A percentile compares a stretch with the other conserved stretches of the same genome.
phyloP scores from a whole-genome alignment of 2,329 filamentous ascomycete genomes.

The Chaetomium globosum region DNA sequence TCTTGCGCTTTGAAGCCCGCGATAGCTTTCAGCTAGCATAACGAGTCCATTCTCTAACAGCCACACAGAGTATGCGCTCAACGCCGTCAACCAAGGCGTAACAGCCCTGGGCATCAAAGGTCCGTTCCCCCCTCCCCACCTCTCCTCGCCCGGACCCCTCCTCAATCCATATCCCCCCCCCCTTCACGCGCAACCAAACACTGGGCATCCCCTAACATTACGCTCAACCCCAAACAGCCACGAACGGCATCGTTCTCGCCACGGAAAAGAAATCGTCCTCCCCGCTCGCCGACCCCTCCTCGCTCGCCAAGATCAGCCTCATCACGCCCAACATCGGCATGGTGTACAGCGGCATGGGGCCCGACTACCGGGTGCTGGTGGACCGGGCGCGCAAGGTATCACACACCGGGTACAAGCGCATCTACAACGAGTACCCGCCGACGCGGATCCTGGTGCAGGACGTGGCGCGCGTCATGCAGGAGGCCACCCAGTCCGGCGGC shows the following conservation, averaged over 20 bases:
- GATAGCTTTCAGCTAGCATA: neutral
- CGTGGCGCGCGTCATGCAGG: slow-evolving; percentile 96
- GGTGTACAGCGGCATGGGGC: slow-evolving; percentile 99
- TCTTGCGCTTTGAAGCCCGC: slow-evolving; percentile 1
- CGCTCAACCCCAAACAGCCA: slow-evolving; percentile 61
- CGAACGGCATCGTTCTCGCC: slow-evolving; percentile 97
- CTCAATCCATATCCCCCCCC: slow-evolving; percentile 1
- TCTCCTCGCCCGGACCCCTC: slow-evolving; percentile 4
- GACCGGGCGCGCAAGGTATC: slow-evolving; percentile 98
- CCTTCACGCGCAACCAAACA: slow-evolving; percentile 72
- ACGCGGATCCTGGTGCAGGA: slow-evolving; percentile 99
- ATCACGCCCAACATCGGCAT: slow-evolving; percentile 99
- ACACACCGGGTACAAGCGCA: slow-evolving; percentile 97
- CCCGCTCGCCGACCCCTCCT: slow-evolving; percentile 91
- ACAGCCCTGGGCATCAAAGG: slow-evolving; percentile 98
- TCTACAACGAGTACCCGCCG: slow-evolving; percentile 99
- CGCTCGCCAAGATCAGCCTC: slow-evolving; percentile 94
- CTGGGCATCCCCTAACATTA: slow-evolving; percentile 29
- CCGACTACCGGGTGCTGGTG: slow-evolving; percentile 95
- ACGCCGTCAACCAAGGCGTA: slow-evolving; percentile 98
- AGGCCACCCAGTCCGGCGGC: slow-evolving; percentile 96
- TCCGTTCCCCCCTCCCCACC: slow-evolving; percentile 45
- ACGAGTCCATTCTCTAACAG: slow-evolving; percentile 29
- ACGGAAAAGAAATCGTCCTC: slow-evolving; percentile 99
- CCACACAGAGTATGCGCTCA: slow-evolving; percentile 88